Conservation (phyloP, 176 grass and related monocot genomes). For the Oryza brachyantha region DNA sequence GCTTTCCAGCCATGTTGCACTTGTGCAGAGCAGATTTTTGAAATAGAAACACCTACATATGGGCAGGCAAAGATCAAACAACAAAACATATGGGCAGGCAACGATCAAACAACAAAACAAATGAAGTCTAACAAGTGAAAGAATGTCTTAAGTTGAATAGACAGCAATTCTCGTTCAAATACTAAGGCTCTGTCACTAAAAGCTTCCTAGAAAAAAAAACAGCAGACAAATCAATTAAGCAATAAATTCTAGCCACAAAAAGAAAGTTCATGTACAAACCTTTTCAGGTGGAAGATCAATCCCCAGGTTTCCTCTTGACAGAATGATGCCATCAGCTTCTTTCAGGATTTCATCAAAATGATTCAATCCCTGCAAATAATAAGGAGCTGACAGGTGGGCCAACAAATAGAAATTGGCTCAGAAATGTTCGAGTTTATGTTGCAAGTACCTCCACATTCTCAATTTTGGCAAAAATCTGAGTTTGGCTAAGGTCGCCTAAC, state of each 20-base stretch:
- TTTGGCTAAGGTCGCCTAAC: slow-evolving; percentile 88
- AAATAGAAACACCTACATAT: slow-evolving; percentile 84
- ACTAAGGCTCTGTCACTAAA: background rate
- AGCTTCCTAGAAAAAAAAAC: too few relatives aligned
- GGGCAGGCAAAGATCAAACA: too few relatives aligned
- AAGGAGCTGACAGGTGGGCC: slow-evolving; percentile 4
- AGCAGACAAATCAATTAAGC: too few relatives aligned
- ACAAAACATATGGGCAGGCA: slow-evolving; percentile 16
- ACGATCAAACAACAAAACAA: background rate
- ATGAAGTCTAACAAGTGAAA: background rate
- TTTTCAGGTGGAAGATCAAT: slow-evolving; percentile 99
- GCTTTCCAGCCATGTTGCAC: slow-evolving; percentile 98
- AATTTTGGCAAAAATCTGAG: slow-evolving; percentile 98
- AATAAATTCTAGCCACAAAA: background rate
- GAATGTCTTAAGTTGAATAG: background rate
- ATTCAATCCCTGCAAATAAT: slow-evolving; percentile 75
- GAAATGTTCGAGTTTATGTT: slow-evolving; percentile 5
- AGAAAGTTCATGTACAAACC: slow-evolving; percentile 36
- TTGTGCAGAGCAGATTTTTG: slow-evolving; percentile 97
- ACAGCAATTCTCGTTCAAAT: background rate
- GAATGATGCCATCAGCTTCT: slow-evolving; percentile 94
- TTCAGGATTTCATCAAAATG: slow-evolving; percentile 97
- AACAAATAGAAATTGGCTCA: slow-evolving; percentile 2
- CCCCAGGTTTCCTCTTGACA: slow-evolving; percentile 94
- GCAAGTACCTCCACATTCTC: slow-evolving; percentile 90